Evolutionary conservation across 192 early-diverging fungal species (phyloP), one percentile per base, ranked within the genome.

Genomic region (Gamsiella multidivaricata): DNA sequence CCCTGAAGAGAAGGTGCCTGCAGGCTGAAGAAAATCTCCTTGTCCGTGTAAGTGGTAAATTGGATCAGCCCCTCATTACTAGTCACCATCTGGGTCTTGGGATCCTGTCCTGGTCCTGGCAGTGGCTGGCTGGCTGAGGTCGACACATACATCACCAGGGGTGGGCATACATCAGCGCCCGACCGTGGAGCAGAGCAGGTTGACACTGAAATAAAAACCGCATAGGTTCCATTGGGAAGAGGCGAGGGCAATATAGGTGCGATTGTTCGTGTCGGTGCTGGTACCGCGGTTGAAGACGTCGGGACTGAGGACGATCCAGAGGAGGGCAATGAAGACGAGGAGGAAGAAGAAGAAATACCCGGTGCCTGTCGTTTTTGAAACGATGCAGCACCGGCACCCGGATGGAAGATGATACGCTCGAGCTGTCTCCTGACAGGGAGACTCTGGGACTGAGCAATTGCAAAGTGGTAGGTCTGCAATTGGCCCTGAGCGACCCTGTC

Each of bases 401-500:
- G 59, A 36, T 78, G 65, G 41, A 68, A 78, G 3, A 78, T 67
- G 47, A 78, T 57, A 2, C 51, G 74, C 39, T 78, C 65, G 11
- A 78, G 61, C 31, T 78, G 74, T 46, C 74, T 41, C 15, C 61
- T 43, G 2, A 69, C 74, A 28, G 74, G 66, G 15, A 78, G 45
- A 14, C 18, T 26, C n/a, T 61, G 58, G 33, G 54, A 39, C 28
- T 63, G 74, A 18, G 32, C 46, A 25, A 78, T 55, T 39, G 74
- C 49, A 64, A 69, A 78, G 42, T 78, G 74, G 20, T 78, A 78
- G 2, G 74, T 78, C 54, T 78, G 74, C 18, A 78, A 54, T 25
- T 78, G 74, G 17, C 58, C 61, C 11, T 63, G 59, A 14, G 53
- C 59, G 36, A 78, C 66, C 11, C 36, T 78, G 49, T 78, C 74